Evolutionary conservation across 495 filamentous ascomycete species (phyloP).

Genomic region (Polyplosphaeria fusca): DNA sequence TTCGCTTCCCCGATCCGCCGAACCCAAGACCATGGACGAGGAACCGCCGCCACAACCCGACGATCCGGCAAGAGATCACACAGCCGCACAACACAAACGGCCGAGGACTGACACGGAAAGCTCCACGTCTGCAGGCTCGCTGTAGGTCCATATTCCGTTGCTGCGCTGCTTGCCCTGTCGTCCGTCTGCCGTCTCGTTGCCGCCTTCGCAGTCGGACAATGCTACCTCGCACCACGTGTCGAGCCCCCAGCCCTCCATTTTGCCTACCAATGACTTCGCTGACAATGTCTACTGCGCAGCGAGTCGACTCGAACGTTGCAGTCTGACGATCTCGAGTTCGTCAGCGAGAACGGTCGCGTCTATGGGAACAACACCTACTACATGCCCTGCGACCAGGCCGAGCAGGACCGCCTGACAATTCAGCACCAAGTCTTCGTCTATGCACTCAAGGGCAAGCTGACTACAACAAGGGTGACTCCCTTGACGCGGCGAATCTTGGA

Average conservation of each 20-base stretch:
- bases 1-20: constrained; percentile 25
- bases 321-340: constrained; percentile 30
- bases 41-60: constrained; percentile 34
- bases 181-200: too few relatives aligned
- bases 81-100: constrained; percentile 27
- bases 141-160: constrained; percentile 27
- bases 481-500: constrained; percentile 34
- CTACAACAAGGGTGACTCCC: constrained; percentile 27
- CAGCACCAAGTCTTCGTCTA: constrained; percentile 40
- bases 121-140: constrained; percentile 25
- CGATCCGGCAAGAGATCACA: constrained; percentile 29
- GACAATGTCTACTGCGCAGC: constrained; percentile 6
- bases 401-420: constrained; percentile 68
- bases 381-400: constrained; percentile 73
- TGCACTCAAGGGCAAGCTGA: constrained; percentile 33
- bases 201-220: too few relatives aligned
- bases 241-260: too few relatives aligned
- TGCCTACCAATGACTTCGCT: too few relatives aligned
- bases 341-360: constrained; percentile 61
- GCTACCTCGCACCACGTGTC: too few relatives aligned
- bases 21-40: constrained; percentile 35
- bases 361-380: constrained; percentile 67
- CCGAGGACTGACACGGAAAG: constrained; percentile 18
- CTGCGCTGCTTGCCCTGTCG: too few relatives aligned
- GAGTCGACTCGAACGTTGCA: constrained; percentile 24